Evolutionary conservation across 345 rosid species (phyloP), one percentile per base, ranked within the genome.

Genomic region (Passiflora organensis): DNA sequence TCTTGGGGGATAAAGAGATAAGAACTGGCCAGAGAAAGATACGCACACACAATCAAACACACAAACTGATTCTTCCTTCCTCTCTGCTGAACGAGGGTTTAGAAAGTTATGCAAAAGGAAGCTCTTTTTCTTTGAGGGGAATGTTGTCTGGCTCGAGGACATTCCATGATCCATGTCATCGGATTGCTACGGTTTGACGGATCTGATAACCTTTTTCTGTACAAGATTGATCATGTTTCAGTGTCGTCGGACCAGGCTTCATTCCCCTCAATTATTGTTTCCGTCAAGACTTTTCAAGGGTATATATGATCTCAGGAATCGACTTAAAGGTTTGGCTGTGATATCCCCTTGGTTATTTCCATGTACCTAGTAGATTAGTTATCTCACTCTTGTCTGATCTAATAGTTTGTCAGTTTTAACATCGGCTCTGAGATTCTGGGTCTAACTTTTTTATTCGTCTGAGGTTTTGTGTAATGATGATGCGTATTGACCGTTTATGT

Each of bases 171-270:
- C 70, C 45, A 21, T 38, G 18, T 22, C 22, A 28, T 34, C 43
- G 14, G 19, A 18, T 42, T 10, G 20, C 37, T 52, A n/a, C 15
- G 11, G 22, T 39, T 15, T 41, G 9, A 1, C 13, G 13, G 13
- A 11, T 41, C 6, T 41, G 43, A 41, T 1, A 41, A 41, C 15
- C 18, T 19, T 48, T 15, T 22, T 8, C 34, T 66, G 76, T 74
- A 71, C 69, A 53, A 63, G 53, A 37, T 58, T 45, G 58, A 57
- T 43, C 50, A 24, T 67, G 11, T 53, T 58, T 48, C 57, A 68
- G 95, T 14, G 87, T 78, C 80, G 78, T 87, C 93, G 95, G 95
- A 87, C 95, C 95, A 87, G 95, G 95, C 95, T 87, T 87, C 93
- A 84, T 87, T 82, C 96, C 93, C 89, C 93, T 85, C 89, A 87